Evolutionary conservation across 2,329 filamentous ascomycete species (phyloP).

Genomic region (Fusarium brevicatenulatum): DNA sequence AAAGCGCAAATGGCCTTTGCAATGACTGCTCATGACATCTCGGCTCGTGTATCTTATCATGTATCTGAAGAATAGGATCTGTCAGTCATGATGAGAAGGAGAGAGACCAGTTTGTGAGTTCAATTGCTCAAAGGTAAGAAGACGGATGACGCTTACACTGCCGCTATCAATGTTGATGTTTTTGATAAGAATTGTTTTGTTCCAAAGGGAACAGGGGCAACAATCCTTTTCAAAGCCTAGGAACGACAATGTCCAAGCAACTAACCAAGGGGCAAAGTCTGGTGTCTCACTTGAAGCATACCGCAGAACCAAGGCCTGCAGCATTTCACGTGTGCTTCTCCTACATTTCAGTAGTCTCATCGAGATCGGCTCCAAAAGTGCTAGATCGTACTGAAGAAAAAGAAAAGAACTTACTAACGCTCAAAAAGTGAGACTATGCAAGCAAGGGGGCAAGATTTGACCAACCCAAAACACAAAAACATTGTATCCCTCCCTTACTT

Average conservation of each 20-base stretch:
- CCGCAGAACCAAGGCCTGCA: not conserved
- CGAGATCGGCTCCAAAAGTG: not conserved
- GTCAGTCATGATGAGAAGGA: not conserved
- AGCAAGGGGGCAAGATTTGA: slow-evolving; percentile 20
- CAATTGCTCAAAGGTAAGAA: not conserved
- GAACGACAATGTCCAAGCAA: slow-evolving; percentile 14
- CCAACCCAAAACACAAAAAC: not conserved
- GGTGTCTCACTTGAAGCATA: slow-evolving; percentile 18
- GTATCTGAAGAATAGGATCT: not conserved
- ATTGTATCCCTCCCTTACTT: slow-evolving; percentile 21
- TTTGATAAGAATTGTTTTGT: slow-evolving; percentile 22
- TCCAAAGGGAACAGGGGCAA: slow-evolving; percentile 9
- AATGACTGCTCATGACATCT: not conserved
- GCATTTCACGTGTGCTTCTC: not conserved
- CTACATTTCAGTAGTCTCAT: not conserved
- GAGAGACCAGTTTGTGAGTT: not conserved
- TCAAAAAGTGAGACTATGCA: not conserved
- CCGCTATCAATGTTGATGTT: slow-evolving; percentile 11
- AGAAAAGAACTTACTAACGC: not conserved
- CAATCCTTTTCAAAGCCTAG: slow-evolving; percentile 10
- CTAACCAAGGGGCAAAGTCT: not conserved
- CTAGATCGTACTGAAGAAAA: not conserved
- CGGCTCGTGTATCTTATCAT: too few relatives aligned
- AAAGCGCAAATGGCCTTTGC: not conserved
- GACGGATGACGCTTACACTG: slow-evolving; percentile 11